Evolutionary conservation across 2,329 filamentous ascomycete species (phyloP).

Genomic region (Lachnellula arida): DNA sequence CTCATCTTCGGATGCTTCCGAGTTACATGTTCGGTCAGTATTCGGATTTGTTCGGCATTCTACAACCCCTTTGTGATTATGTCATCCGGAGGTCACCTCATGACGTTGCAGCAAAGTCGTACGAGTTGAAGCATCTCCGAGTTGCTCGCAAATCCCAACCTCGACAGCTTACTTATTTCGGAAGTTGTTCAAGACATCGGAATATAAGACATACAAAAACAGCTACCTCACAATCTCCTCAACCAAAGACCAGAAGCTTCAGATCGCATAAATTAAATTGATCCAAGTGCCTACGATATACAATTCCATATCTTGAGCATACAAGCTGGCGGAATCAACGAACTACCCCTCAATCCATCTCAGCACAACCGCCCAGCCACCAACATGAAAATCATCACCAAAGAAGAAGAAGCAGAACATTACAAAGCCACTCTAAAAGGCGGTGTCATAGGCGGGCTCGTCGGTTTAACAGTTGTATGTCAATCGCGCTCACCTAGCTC

Average conservation of each 20-base stretch:
- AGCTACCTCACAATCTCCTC: not conserved
- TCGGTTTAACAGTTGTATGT: conserved; percentile 67
- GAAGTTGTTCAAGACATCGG: not conserved
- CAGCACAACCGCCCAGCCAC: not conserved
- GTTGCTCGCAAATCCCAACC: not conserved
- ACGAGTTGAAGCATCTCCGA: not conserved
- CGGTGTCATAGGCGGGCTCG: conserved; percentile 65
- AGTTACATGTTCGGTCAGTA: not conserved
- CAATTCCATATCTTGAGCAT: not conserved
- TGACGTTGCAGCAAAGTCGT: not conserved
- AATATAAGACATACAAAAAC: not conserved
- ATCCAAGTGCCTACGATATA: not conserved
- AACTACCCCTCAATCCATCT: not conserved
- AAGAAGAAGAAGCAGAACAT: conserved; percentile 86
- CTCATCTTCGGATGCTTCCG: too few species aligned
- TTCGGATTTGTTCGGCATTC: too few species aligned
- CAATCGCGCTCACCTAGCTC: not conserved
- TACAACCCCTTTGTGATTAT: not conserved
- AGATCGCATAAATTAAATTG: not conserved
- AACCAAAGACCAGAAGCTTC: not conserved
- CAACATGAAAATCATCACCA: conserved; percentile 88
- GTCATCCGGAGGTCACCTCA: not conserved
- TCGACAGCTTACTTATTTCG: not conserved
- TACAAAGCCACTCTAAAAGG: conserved; percentile 77
- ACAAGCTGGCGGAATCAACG: not conserved